These are phyloP conservation scores for Ustilago shanxiensis DNA, from an alignment of 1,284 basidiomycete species.

Conservation along the genomic window DNA sequence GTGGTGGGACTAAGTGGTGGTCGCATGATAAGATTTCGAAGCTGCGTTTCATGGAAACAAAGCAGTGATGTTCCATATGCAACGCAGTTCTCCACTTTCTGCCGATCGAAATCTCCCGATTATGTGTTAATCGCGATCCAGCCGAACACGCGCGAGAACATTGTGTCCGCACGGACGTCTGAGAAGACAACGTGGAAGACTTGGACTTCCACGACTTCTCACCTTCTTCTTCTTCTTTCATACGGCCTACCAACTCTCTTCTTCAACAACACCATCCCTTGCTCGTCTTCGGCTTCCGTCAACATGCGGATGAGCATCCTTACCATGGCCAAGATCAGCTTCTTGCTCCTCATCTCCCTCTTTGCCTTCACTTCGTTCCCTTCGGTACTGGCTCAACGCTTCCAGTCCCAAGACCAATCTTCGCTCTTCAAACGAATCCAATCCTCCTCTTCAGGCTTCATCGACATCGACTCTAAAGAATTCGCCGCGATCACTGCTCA, in stretches of 20 bases:
- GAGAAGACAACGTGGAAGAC: conserved; percentile 24
- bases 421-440: conserved; percentile 36
- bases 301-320: conserved; percentile 20
- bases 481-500: conserved; percentile 20
- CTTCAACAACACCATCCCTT: background rate
- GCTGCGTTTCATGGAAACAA: background rate
- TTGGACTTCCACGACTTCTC: background rate
- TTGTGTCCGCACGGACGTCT: conserved; percentile 34
- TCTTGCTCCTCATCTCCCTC: conserved; percentile 21
- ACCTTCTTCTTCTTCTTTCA: conserved; percentile 1
- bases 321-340: conserved; percentile 16
- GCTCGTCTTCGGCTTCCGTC: background rate
- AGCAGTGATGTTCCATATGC: too few relatives aligned
- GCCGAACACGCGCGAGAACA: conserved; percentile 30
- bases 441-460: conserved; percentile 23
- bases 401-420: conserved; percentile 21
- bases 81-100: too few relatives aligned
- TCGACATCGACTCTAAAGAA: conserved; percentile 41
- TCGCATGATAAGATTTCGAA: background rate
- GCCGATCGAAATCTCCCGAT: background rate
- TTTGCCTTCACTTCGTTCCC: conserved; percentile 20
- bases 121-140: background rate
- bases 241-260: background rate
- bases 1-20: background rate
- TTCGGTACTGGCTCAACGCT: conserved; percentile 11